phyloP scores from a whole-genome alignment of 441 rosid genomes.

The Euphorbia corollata region DNA sequence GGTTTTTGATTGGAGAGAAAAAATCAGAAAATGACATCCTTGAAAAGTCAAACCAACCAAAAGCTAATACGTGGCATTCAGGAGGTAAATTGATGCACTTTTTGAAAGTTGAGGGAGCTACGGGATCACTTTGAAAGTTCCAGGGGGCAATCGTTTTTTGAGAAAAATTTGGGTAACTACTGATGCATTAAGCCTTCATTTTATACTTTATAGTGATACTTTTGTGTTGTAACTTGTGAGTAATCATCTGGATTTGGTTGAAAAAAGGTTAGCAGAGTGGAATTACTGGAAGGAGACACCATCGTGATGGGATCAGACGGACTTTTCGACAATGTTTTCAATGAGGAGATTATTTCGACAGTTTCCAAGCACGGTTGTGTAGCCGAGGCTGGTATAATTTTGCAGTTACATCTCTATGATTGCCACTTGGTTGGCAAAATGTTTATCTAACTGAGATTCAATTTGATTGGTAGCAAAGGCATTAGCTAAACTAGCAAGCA shows the following conservation, averaged over 20 bases:
- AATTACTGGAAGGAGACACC: slow-evolving; percentile 54
- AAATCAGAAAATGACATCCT: too few relatives aligned
- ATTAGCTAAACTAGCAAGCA: slow-evolving; percentile 65
- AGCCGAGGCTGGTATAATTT: slow-evolving; percentile 50
- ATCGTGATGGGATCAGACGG: slow-evolving; percentile 92
- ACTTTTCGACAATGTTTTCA: slow-evolving; percentile 77
- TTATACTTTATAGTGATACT: neutral
- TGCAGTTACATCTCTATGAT: neutral
- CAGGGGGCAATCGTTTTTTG: too few relatives aligned
- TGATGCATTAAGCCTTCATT: too few relatives aligned
- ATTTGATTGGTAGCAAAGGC: slow-evolving; percentile 64
- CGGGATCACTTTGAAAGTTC: too few relatives aligned
- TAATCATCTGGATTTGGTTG: neutral
- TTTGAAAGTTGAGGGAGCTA: too few relatives aligned
- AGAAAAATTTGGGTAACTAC: too few relatives aligned
- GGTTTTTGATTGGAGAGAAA: too few relatives aligned
- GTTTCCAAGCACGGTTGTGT: slow-evolving; percentile 36
- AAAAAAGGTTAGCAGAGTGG: slow-evolving; percentile 53
- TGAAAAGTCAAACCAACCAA: too few relatives aligned
- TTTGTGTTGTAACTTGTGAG: neutral
- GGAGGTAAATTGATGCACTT: too few relatives aligned
- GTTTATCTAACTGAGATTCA: slow-evolving; percentile 22
- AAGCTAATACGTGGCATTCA: too few relatives aligned
- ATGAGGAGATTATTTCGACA: slow-evolving; percentile 59
- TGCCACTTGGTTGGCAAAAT: slow-evolving; percentile 6